Evolutionary conservation across 139 green algal genomes (phyloP).

Genomic region (Ulvella scutata): DNA sequence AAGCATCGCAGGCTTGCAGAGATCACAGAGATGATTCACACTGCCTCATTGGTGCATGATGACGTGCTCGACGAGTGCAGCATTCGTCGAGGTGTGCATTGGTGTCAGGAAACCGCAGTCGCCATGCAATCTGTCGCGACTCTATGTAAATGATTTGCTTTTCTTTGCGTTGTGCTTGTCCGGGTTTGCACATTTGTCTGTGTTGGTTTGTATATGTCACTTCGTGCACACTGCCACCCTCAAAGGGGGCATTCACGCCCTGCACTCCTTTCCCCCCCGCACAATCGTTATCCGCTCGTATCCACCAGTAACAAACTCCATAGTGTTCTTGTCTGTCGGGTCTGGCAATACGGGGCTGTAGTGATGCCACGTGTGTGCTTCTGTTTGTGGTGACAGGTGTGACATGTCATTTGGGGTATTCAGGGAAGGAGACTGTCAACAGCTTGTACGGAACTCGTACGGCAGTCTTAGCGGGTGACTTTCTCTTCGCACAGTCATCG

Average conservation of each 20-base stretch:
- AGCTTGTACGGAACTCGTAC: constrained; percentile 81
- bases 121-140: no score
- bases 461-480: constrained; percentile 93
- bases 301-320: no score
- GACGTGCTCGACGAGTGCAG: constrained; percentile 95
- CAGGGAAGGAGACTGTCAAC: constrained; percentile 89
- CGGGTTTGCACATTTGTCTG: background rate
- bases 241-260: no score
- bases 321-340: no score
- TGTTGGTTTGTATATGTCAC: background rate
- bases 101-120: no score
- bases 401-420: background rate
- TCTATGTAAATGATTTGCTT: no score
- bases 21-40: constrained; percentile 99
- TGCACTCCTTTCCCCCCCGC: no score
- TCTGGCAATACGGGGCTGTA: no score
- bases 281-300: no score
- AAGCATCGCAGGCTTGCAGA: constrained; percentile 81
- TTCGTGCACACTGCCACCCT: no score
- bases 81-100: constrained; percentile 52
- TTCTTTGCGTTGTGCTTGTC: no score
- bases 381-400: background rate
- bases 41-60: constrained; percentile 92
- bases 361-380: background rate
- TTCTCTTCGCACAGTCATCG: constrained; percentile 95